Evolutionary conservation across 2,329 filamentous ascomycete genomes (phyloP).

Genomic region (Apiospora rasikravindrae): DNA sequence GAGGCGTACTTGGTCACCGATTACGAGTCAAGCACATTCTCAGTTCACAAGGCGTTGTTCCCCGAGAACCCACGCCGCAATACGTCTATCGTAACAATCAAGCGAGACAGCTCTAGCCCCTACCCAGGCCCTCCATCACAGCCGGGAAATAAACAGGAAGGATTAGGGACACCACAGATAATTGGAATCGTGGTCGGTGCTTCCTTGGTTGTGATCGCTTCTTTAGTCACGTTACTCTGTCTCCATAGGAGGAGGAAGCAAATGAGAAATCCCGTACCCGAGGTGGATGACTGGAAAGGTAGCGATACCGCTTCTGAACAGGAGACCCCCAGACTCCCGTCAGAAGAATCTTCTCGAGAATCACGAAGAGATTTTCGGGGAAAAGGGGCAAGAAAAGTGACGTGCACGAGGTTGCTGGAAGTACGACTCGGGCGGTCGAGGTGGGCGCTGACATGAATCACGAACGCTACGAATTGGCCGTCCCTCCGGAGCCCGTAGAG

Average conservation of each 20-base stretch:
- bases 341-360: conserved; percentile 49
- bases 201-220: conserved; percentile 41
- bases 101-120: conserved; percentile 50
- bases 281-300: conserved; percentile 44
- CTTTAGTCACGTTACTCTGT: conserved; percentile 38
- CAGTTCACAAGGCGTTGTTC: conserved; percentile 60
- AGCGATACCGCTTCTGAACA: conserved; percentile 41
- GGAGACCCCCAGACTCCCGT: conserved; percentile 42
- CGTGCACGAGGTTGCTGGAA: conserved; percentile 34
- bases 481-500: conserved; percentile 52
- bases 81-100: conserved; percentile 49
- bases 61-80: conserved; percentile 48
- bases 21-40: conserved; percentile 59
- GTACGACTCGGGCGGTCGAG: conserved; percentile 43
- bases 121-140: conserved; percentile 47
- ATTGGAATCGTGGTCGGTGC: conserved; percentile 53
- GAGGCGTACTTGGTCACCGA: conserved; percentile 67
- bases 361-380: conserved; percentile 40
- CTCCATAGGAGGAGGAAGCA: conserved; percentile 39
- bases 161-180: conserved; percentile 48
- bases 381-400: conserved; percentile 37
- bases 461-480: conserved; percentile 59
- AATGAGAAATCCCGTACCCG: conserved; percentile 26
- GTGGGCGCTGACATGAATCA: conserved; percentile 51
- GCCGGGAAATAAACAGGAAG: conserved; percentile 21